A percentile compares a stretch with the other conserved stretches of the same genome.
Conservation (phyloP, 345 rosid genomes). For the Heritiera fomes region DNA sequence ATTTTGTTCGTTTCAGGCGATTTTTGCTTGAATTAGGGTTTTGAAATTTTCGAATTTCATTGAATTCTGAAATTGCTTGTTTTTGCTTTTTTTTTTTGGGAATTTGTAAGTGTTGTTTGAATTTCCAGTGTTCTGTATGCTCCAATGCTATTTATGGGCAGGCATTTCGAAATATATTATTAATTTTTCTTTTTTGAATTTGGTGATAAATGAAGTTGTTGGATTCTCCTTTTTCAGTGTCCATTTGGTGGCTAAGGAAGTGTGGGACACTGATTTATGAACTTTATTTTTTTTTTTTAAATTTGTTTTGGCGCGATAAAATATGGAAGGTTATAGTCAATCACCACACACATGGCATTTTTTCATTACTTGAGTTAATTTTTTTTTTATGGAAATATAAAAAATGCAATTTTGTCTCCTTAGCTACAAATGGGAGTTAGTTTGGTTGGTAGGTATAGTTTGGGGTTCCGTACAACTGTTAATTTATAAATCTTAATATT, state of each 20-base stretch:
- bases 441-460: background rate
- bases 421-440: background rate
- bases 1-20: background rate
- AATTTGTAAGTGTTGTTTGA: background rate
- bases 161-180: background rate
- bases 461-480: slow-evolving; percentile 5
- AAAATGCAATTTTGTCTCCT: background rate
- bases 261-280: background rate
- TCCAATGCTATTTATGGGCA: background rate
- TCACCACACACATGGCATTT: background rate
- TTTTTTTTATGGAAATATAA: slow-evolving; percentile 8
- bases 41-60: too few relatives aligned
- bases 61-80: too few relatives aligned
- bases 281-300: too few relatives aligned
- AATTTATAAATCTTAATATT: too few relatives aligned
- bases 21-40: slow-evolving; percentile 25
- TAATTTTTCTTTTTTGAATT: background rate
- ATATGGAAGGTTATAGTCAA: background rate
- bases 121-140: slow-evolving; percentile 9
- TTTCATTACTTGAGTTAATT: background rate
- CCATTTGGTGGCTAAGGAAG: background rate
- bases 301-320: background rate
- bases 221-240: background rate
- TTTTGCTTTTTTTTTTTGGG: too few relatives aligned
- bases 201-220: background rate